A percentile compares a stretch with the other conserved stretches of the same genome.
phyloP scores from a whole-genome alignment of 768 basidiomycete genomes.

The Mycena galopus region DNA sequence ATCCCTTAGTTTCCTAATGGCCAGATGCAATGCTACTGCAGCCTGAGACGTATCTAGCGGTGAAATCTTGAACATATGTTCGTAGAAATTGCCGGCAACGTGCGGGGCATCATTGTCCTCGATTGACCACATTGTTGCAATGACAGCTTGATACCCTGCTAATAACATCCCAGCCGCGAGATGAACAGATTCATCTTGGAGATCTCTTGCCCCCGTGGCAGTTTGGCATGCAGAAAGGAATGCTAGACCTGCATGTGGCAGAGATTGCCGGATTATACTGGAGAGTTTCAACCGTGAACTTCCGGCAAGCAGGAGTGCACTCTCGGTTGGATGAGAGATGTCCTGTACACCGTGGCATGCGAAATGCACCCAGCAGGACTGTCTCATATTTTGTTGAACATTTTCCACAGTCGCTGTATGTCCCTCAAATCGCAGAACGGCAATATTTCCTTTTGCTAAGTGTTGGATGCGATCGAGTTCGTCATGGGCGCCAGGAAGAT shows the following conservation, averaged over 20 bases:
- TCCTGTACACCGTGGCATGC: slow-evolving; percentile 56
- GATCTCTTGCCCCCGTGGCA: slow-evolving; percentile 46
- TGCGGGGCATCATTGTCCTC: too few relatives aligned
- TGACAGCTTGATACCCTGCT: not conserved
- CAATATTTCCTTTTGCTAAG: not conserved
- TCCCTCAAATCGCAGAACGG: slow-evolving; percentile 20
- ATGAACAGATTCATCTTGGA: slow-evolving; percentile 37
- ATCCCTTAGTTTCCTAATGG: too few relatives aligned
- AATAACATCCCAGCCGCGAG: not conserved
- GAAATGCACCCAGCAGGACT: slow-evolving; percentile 48
- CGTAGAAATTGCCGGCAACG: too few relatives aligned
- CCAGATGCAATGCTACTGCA: too few relatives aligned
- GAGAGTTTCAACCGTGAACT: slow-evolving; percentile 37
- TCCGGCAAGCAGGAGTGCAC: slow-evolving; percentile 38
- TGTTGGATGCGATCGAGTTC: slow-evolving; percentile 27
- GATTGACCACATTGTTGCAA: not conserved
- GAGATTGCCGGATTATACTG: too few relatives aligned
- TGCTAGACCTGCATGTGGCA: slow-evolving; percentile 49
- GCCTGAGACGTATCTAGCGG: too few relatives aligned
- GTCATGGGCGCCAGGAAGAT: slow-evolving; percentile 26
- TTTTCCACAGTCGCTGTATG: slow-evolving; percentile 28
- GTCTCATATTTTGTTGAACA: slow-evolving; percentile 28
- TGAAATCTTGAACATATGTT: too few relatives aligned
- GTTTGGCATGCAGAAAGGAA: slow-evolving; percentile 64
- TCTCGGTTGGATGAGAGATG: not conserved